A percentile compares a stretch with the other conserved stretches of the same genome.
Conservation (phyloP, 768 basidiomycete species). For the Epithele typhae region DNA sequence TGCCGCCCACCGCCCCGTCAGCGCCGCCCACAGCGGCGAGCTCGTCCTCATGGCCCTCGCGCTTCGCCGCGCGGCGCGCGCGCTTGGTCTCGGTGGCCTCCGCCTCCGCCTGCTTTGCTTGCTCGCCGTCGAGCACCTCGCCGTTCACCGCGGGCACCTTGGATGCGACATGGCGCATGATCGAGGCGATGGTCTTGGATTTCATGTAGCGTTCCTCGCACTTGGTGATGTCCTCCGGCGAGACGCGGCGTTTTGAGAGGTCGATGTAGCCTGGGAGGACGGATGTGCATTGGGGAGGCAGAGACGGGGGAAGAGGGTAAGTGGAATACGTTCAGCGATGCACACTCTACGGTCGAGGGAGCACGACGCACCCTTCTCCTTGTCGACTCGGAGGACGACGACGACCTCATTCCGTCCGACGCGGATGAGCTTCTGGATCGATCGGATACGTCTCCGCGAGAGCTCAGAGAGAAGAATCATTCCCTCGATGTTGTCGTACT, state of each 20-base stretch:
- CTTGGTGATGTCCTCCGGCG: constrained; percentile 97
- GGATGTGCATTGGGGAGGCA: not conserved
- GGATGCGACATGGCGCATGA: constrained; percentile 87
- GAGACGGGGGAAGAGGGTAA: not conserved
- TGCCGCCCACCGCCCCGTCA: not conserved
- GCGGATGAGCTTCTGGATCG: constrained; percentile 96
- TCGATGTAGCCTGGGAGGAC: constrained; percentile 89
- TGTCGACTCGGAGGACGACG: constrained; percentile 96
- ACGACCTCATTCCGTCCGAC: constrained; percentile 98
- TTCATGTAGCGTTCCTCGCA: constrained; percentile 99
- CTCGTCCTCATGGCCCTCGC: constrained; percentile 43
- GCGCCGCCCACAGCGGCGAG: constrained; percentile 9
- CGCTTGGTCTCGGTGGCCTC: constrained; percentile 42
- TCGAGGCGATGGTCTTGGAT: constrained; percentile 91
- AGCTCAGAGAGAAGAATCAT: constrained; percentile 99
- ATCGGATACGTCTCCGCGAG: constrained; percentile 91
- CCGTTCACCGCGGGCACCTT: constrained; percentile 54
- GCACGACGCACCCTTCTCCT: constrained; percentile 81
- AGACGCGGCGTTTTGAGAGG: constrained; percentile 96
- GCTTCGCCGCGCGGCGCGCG: constrained; percentile 37
- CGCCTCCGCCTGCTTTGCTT: constrained; percentile 23
- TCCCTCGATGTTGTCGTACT: constrained; percentile 98
- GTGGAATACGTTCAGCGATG: not conserved
- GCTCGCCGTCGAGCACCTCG: constrained; percentile 26
- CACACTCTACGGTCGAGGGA: not conserved